phyloP scores from a whole-genome alignment of 345 rosid species.

The Xanthoceras sorbifolium region DNA sequence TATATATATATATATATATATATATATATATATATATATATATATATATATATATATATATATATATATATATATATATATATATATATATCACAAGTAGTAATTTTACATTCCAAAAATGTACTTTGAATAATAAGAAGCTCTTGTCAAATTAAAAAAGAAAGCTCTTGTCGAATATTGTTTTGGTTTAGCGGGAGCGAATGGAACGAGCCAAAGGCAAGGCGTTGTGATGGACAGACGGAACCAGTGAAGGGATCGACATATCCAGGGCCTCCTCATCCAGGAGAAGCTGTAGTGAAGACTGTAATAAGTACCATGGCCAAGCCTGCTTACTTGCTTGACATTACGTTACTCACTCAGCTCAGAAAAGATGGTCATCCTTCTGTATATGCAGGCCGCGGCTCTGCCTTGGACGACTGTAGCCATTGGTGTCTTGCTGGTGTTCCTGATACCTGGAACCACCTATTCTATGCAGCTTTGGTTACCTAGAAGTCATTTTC shows the following conservation, averaged over 20 bases:
- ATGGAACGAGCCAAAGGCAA: conserved; percentile 41
- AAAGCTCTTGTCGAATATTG: background rate
- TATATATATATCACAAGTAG: no score
- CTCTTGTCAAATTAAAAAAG: no score
- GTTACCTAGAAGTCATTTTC: background rate
- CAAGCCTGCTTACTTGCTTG: conserved; percentile 51
- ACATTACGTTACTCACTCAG: conserved; percentile 56
- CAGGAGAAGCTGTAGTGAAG: conserved; percentile 44
- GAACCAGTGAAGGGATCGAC: conserved; percentile 48
- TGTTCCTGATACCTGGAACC: conserved; percentile 76
- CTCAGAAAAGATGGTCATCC: conserved; percentile 75
- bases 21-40: no score
- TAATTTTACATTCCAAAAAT: no score
- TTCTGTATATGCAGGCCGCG: conserved; percentile 44
- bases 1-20: no score
- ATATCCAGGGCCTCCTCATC: conserved; percentile 33
- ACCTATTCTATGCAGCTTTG: conserved; percentile 45
- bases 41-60: no score
- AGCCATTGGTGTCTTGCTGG: conserved; percentile 90
- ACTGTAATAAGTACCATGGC: conserved; percentile 42
- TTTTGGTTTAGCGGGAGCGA: conserved; percentile 34
- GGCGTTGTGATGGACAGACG: conserved; percentile 50
- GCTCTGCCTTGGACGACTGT: conserved; percentile 39
- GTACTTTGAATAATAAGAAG: no score
- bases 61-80: no score